Percentiles rank a stretch among this genome's conserved stretches.
phyloP scores from a whole-genome alignment of 73 alveolate species.

The Paramecium primaurelia region DNA sequence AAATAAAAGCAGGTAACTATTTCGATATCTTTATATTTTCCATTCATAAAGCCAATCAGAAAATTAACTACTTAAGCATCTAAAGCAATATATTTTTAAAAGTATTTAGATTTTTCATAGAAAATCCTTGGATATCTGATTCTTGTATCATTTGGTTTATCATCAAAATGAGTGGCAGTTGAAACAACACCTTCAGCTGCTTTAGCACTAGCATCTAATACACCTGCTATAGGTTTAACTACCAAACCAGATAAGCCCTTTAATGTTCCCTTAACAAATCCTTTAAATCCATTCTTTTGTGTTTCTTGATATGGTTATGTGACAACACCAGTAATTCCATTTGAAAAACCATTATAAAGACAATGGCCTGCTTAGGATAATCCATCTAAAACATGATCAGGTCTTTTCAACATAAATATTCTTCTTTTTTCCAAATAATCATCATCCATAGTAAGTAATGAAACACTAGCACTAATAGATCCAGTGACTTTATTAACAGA shows the following conservation, averaged over 20 bases:
- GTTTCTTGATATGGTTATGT: constrained; percentile 89
- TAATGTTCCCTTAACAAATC: constrained; percentile 90
- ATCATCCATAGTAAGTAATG: constrained; percentile 83
- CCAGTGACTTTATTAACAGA: constrained; percentile 89
- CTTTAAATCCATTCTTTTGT: constrained; percentile 82
- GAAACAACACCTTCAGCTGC: constrained; percentile 96
- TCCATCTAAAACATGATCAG: constrained; percentile 91
- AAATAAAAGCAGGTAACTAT: neutral
- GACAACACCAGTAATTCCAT: constrained; percentile 95
- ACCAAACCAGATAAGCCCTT: constrained; percentile 97
- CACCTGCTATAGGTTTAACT: constrained; percentile 96
- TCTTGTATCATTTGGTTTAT: constrained; percentile 71
- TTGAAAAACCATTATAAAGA: constrained; percentile 71
- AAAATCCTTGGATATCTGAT: constrained; percentile 89
- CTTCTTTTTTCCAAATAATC: constrained; percentile 88
- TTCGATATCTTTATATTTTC: neutral
- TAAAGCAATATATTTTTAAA: constrained; percentile 35
- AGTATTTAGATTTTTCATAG: constrained; percentile 74
- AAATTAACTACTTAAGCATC: constrained; percentile 47
- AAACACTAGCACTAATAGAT: constrained; percentile 85
- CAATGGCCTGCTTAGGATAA: constrained; percentile 84
- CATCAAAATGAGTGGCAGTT: constrained; percentile 74
- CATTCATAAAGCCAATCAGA: neutral
- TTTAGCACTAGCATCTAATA: constrained; percentile 89
- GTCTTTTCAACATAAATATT: constrained; percentile 85